Evolutionary conservation across 2,329 filamentous ascomycete genomes (phyloP), one percentile per base, ranked within the genome.

Genomic region (Atkinsonella texensis): DNA sequence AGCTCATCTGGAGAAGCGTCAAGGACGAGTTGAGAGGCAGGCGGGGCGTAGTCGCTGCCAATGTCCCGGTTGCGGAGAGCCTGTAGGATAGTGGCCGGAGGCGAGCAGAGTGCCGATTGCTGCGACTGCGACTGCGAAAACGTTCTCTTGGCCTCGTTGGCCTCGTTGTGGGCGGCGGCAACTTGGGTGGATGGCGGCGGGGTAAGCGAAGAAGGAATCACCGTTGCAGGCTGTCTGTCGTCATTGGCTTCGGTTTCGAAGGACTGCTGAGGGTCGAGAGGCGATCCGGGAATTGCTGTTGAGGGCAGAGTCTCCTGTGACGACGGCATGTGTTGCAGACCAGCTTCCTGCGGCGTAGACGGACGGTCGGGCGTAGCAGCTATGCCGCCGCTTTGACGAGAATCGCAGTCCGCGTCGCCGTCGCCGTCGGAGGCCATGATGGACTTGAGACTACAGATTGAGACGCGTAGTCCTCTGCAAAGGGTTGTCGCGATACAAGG

Each of bases 171-270:
- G 20, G 20, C 20, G 32, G 64, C 67, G 15, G 67, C 68, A 6
- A 72, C 59, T 58, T 79, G 77, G 1, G 75, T 79, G 1, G 76
- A 79, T 0, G 77, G 76, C 23, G 77, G 78, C 3, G 77, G 79
- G 2, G 78, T 80, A 49, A 79, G 63, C 23, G 77, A 81, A 2
- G 77, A 80, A 4, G 77, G 76, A 52, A 81, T 79, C 48, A 79
- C 65, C 28, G 70, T 67, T n/a, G 69, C 61, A 17, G 62, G 60
- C 1, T 64, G 62, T 40, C 68, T 64, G 46, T 76, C 74, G 52
- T 79, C 74, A 60, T 72, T 74, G 53, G 64, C 53, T 54, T 79
- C 74, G 3, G 71, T 73, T 58, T 70, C 74, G 62, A 79, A 77
- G 0, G 74, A 76, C 46, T 68, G 60, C 46, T 65, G 63, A 6